Evolutionary conservation across 208 protist species (phyloP), one percentile per base, ranked within the genome.

Genomic region (Vickermania ingenoplastis): DNA sequence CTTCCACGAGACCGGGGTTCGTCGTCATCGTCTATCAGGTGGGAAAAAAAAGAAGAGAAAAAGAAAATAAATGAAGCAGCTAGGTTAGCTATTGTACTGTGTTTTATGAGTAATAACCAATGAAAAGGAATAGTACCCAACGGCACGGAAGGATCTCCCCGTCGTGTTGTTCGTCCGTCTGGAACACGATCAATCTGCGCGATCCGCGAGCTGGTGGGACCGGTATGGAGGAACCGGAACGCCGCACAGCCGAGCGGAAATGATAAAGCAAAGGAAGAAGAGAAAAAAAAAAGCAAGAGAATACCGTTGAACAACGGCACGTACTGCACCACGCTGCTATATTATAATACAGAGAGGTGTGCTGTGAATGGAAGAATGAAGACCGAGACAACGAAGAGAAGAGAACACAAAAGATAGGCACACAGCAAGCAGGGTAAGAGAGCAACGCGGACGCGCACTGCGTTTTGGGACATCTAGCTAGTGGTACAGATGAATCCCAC

Each of bases 1-100:
- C 36, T 17, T 45, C 36, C 17, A 45, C 36, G 17, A 45, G 36
- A 7, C 36, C 36, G 36, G 36, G 17, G 17, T 7, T 17, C 11
- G 36, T n/a, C 11, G 36, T n/a, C 36, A 45, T 45, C 36, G 11
- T 45, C 36, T n/a, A 45, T n/a, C 36, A 45, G 13, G 50, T 59
- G 48, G 56, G 61, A 5, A 67, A 61, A 53, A 30, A 61, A 60
- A 53, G 29, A 57, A 55, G n/a, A 17, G 27, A 57, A 57, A 25
- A 53, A 29, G n/a, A 30, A 64, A n/a, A n/a, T n/a, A n/a, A 26
- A 49, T 0, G 3, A 48, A 59, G 13, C 24, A 56, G 36, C 27
- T 45, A 69, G 24, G 29, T 41, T 57, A n/a, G n/a, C n/a, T n/a
- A n/a, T n/a, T n/a, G n/a, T n/a, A n/a, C n/a, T n/a, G n/a, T n/a